Evolutionary conservation across 1,284 basidiomycete species (phyloP).

Genomic region (Gymnopus androsaceus): DNA sequence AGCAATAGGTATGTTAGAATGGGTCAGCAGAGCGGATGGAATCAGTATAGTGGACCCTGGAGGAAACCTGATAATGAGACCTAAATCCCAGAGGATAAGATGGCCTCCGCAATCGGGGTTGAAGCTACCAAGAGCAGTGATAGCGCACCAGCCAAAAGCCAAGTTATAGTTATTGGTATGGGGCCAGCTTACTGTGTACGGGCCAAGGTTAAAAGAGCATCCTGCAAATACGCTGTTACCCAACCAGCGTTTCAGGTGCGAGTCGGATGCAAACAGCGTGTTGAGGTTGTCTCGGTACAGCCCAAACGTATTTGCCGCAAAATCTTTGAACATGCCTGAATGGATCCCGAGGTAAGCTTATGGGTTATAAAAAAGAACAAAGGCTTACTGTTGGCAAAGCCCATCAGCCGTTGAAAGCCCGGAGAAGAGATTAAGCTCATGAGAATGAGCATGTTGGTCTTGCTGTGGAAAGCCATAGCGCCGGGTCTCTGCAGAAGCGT

Average conservation of each 20-base stretch:
- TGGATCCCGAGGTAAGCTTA: no score
- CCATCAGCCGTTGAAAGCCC: no score
- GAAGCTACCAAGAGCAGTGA: conserved; percentile 3
- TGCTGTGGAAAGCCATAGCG: no score
- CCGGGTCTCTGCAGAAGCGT: no score
- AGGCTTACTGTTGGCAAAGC: no score
- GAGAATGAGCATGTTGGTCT: no score
- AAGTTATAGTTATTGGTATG: neutral
- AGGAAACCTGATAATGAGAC: neutral
- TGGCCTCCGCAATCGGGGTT: conserved; percentile 1
- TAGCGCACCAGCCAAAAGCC: conserved; percentile 1
- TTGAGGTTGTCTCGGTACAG: no score
- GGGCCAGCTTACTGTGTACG: neutral
- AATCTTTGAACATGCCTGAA: no score
- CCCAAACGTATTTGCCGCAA: no score
- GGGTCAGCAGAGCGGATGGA: neutral
- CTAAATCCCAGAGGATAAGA: conserved; percentile 7
- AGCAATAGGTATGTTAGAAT: conserved; percentile 1
- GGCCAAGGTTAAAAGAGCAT: conserved; percentile 4
- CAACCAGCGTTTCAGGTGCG: neutral
- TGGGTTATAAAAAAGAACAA: no score
- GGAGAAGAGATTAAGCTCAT: no score
- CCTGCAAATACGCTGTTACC: neutral
- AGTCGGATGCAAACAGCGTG: neutral
- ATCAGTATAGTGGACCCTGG: no score